Conservation (phyloP, 139 green algal genomes). For the Closterium sp. region DNA sequence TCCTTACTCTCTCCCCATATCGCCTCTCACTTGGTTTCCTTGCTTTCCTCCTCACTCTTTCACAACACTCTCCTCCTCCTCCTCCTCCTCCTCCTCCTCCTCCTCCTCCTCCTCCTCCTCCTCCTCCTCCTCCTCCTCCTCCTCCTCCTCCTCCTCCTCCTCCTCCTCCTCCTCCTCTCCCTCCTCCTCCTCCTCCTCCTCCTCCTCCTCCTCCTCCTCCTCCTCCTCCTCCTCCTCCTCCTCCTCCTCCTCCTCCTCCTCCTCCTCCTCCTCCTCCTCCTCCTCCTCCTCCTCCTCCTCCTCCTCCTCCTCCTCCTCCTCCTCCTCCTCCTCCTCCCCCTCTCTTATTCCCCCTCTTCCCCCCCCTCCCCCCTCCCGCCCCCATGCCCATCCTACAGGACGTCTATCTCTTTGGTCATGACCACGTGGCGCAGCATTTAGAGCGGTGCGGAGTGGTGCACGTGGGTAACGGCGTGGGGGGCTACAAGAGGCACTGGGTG, state of each 20-base stretch:
- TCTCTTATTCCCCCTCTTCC: not conserved
- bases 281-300: not conserved
- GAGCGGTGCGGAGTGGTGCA: slow-evolving; percentile 35
- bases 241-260: not conserved
- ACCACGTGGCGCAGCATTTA: slow-evolving; percentile 48
- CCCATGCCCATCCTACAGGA: slow-evolving; percentile 20
- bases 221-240: not conserved
- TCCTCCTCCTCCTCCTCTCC: not conserved
- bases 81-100: not conserved
- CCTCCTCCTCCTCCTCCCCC: not conserved
- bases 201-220: not conserved
- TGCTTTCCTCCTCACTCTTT: not conserved
- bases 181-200: not conserved
- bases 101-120: not conserved
- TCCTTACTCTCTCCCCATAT: not conserved
- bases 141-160: too few relatives aligned
- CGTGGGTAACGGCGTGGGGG: slow-evolving; percentile 45
- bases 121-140: not conserved
- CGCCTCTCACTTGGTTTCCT: not conserved
- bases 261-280: not conserved
- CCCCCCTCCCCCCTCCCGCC: not conserved
- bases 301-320: not conserved
- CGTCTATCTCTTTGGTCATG: slow-evolving; percentile 41
- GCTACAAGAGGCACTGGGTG: slow-evolving; percentile 23
- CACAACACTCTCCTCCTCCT: not conserved